Conservation (phyloP, 139 green algal genomes). For the Asterochloris erici region DNA sequence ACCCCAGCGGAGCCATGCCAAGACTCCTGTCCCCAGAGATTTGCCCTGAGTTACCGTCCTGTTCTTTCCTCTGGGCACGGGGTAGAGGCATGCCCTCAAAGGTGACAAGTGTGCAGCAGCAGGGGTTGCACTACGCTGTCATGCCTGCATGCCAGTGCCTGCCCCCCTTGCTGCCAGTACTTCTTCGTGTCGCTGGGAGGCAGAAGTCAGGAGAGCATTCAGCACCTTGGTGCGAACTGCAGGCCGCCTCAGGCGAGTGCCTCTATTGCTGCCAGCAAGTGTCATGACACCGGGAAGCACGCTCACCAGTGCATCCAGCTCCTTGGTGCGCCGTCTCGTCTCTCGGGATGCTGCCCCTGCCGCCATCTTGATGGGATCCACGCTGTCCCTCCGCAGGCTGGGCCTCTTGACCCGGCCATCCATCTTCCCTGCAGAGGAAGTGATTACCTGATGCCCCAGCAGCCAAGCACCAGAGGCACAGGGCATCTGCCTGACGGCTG, state of each 20-base stretch:
- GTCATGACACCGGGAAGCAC: neutral
- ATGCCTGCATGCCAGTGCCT: neutral
- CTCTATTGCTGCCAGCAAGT: neutral
- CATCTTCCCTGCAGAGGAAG: no score
- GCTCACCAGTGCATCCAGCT: slow-evolving; percentile 11
- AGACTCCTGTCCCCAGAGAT: neutral
- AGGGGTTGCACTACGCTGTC: neutral
- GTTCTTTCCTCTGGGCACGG: neutral
- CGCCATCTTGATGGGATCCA: slow-evolving; percentile 15
- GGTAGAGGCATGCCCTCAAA: neutral
- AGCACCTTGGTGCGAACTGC: neutral
- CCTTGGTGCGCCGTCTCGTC: slow-evolving; percentile 9
- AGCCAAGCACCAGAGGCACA: no score
- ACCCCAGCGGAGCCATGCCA: neutral
- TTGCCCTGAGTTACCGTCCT: no score
- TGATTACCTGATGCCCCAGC: no score
- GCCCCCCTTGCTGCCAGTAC: no score
- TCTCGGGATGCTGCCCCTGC: neutral
- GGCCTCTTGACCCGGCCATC: slow-evolving; percentile 2
- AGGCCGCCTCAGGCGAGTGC: no score
- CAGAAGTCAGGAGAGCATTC: neutral
- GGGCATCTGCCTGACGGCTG: no score
- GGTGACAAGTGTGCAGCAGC: neutral
- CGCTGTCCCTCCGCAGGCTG: neutral
- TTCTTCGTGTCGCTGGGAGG: neutral